These are phyloP conservation scores for Rhipidocladum racemiflorum DNA, from an alignment of 176 grass and related monocot species.

Conservation along the genomic window DNA sequence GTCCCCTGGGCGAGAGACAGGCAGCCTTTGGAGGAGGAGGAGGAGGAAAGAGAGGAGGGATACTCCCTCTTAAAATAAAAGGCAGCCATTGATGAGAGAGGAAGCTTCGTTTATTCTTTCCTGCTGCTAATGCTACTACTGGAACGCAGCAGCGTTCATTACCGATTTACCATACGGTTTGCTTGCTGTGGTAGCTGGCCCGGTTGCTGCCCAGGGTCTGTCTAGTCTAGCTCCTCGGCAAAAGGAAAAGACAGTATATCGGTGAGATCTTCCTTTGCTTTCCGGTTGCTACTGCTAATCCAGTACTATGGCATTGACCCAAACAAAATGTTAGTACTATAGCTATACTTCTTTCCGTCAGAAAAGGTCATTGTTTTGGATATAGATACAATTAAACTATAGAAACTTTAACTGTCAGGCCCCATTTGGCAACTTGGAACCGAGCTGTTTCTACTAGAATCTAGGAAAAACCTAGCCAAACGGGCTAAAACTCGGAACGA, in stretches of 20 bases:
- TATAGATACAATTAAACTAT: too few species aligned
- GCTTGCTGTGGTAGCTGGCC: background rate
- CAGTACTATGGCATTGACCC: background rate
- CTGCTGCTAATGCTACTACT: background rate
- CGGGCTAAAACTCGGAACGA: too few species aligned
- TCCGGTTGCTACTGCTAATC: background rate
- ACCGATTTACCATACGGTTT: conserved; percentile 8
- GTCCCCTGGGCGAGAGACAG: conserved; percentile 31
- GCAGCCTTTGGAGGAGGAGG: conserved; percentile 11
- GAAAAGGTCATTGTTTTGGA: too few species aligned
- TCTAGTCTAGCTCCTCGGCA: background rate
- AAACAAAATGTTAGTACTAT: background rate
- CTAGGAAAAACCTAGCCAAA: too few species aligned
- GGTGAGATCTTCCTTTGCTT: conserved; percentile 3
- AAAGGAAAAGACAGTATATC: background rate
- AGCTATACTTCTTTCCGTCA: too few species aligned
- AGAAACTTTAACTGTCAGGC: too few species aligned
- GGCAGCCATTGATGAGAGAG: conserved; percentile 22
- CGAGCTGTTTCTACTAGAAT: too few species aligned
- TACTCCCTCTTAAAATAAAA: background rate
- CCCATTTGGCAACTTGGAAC: too few species aligned
- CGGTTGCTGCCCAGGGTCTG: background rate
- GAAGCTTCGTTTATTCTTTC: conserved; percentile 64
- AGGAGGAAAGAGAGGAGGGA: background rate
- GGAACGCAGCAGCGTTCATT: background rate